phyloP scores from a whole-genome alignment of 73 alveolate genomes.

The Effrenium voratum region DNA sequence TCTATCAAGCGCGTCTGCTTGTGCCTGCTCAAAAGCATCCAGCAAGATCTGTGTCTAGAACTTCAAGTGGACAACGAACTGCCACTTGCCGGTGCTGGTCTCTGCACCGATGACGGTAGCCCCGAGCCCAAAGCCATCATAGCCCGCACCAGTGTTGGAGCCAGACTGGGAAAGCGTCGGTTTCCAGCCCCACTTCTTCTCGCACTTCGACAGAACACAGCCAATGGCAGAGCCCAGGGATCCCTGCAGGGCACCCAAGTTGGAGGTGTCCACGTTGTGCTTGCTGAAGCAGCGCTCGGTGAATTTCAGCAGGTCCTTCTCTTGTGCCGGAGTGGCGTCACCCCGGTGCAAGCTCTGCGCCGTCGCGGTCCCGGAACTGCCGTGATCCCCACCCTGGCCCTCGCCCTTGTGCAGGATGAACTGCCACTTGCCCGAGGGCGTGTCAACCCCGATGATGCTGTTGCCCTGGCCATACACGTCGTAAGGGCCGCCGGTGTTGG shows the following conservation, averaged over 20 bases:
- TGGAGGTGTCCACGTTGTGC: conserved; percentile 39
- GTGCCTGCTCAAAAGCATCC: too few relatives aligned
- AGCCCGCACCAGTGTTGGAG: conserved; percentile 32
- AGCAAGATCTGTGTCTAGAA: background rate
- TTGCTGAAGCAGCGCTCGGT: conserved; percentile 40
- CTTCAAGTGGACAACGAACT: conserved; percentile 13
- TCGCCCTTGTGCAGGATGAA: conserved; percentile 22
- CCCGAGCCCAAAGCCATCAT: conserved; percentile 30
- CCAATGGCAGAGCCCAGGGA: conserved; percentile 10
- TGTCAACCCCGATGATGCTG: background rate
- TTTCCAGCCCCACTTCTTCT: conserved; percentile 53
- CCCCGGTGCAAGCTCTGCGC: conserved; percentile 54
- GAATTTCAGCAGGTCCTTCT: conserved; percentile 30
- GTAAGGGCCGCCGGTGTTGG: conserved; percentile 6
- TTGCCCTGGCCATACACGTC: conserved; percentile 30
- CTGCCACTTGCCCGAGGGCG: conserved; percentile 60
- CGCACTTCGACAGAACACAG: conserved; percentile 45
- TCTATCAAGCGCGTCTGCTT: too few relatives aligned
- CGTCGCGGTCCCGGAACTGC: background rate
- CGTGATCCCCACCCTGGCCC: background rate
- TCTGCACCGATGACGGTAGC: conserved; percentile 70
- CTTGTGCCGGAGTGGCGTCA: conserved; percentile 50
- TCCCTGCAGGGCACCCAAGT: conserved; percentile 6
- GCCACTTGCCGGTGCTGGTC: conserved; percentile 40
- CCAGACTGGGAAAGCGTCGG: conserved; percentile 2